Evolutionary conservation across 345 rosid genomes (phyloP).

Genomic region (Rhodomyrtus tomentosa): DNA sequence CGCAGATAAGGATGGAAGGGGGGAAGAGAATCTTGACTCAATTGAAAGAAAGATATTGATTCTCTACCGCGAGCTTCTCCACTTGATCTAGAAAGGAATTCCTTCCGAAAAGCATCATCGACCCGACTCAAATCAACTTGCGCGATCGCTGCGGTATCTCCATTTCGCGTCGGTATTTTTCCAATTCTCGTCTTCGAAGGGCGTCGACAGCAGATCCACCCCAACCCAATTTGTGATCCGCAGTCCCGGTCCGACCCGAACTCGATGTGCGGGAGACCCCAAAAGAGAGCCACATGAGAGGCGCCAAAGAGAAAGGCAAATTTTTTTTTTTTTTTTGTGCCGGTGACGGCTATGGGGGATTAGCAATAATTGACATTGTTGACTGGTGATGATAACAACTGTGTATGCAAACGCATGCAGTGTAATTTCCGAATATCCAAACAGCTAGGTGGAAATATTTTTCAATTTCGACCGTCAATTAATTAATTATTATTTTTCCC

Average conservation of each 20-base stretch:
- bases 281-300: background rate
- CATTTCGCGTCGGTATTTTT: background rate
- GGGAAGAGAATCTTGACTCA: background rate
- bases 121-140: no score
- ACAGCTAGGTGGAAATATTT: background rate
- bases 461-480: background rate
- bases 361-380: background rate
- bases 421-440: background rate
- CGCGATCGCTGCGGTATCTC: background rate
- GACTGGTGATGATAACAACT: background rate
- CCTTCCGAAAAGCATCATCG: no score
- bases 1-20: background rate
- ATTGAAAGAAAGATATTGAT: background rate
- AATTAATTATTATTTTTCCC: rapidly evolving
- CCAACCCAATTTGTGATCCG: background rate
- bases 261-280: background rate
- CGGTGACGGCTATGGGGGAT: background rate
- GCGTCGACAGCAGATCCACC: background rate
- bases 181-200: background rate
- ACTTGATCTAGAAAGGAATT: no score
- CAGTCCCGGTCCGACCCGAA: no score
- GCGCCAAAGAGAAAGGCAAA: background rate
- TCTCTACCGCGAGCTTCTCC: background rate
- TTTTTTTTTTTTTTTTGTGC: background rate
- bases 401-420: background rate